Conservation (phyloP, 768 basidiomycete species). For the Podaxis sp. region DNA sequence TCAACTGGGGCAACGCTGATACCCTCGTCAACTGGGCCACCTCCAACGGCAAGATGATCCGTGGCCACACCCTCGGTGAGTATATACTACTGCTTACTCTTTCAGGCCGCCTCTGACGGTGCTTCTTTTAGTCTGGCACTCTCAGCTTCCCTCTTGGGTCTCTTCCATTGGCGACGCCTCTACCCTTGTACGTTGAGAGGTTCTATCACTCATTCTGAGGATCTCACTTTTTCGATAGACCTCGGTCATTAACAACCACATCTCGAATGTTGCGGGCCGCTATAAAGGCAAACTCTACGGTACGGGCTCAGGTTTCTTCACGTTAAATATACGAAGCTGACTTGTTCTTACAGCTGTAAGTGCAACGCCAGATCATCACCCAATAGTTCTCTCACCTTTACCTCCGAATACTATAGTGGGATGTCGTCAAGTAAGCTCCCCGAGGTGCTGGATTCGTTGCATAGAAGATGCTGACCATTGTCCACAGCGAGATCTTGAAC, state of each 20-base stretch:
- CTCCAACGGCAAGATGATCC: conserved; percentile 37
- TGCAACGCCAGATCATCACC: background rate
- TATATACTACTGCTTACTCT: background rate
- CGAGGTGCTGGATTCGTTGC: conserved; percentile 22
- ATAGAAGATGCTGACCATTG: background rate
- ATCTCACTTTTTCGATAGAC: conserved; percentile 25
- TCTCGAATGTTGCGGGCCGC: conserved; percentile 42
- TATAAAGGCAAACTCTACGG: conserved; percentile 48
- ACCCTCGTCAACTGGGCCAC: conserved; percentile 40
- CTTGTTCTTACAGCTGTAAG: background rate
- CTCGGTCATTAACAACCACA: conserved; percentile 46
- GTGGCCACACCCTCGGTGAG: conserved; percentile 41
- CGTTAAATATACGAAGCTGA: background rate
- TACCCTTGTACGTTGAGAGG: conserved; percentile 31
- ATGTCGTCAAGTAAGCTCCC: conserved; percentile 33
- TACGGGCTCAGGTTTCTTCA: conserved; percentile 12
- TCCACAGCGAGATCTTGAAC: conserved; percentile 47
- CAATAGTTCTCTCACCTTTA: background rate
- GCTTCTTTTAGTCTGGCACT: conserved; percentile 24
- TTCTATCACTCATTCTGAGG: background rate
- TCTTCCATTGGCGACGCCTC: conserved; percentile 33
- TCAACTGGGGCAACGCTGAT: conserved; percentile 28
- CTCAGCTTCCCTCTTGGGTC: conserved; percentile 46
- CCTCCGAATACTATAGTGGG: conserved; percentile 31
- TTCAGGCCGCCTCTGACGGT: background rate